A percentile compares a stretch with the other conserved stretches of the same genome.
Evolutionary conservation across 2,329 filamentous ascomycete genomes (phyloP).

Genomic region (Harringtonia aguacate): DNA sequence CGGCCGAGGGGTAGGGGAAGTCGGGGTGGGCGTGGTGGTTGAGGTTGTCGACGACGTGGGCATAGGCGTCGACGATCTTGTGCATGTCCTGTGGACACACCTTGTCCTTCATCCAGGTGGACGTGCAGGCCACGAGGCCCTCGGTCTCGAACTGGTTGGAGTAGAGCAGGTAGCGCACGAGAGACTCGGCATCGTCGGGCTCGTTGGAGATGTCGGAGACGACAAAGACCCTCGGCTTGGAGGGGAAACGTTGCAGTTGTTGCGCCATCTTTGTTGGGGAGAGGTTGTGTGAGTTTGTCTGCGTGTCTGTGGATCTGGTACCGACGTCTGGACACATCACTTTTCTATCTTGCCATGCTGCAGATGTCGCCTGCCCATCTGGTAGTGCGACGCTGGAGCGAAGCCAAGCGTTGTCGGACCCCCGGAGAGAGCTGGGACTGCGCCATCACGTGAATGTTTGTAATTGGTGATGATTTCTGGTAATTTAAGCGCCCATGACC

Average conservation of each 20-base stretch:
- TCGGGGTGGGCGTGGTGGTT: slow-evolving; percentile 31
- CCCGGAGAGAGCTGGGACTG: too few species aligned
- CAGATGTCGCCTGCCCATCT: too few species aligned
- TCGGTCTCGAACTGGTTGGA: slow-evolving; percentile 34
- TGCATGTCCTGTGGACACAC: slow-evolving; percentile 30
- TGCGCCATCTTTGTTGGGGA: not conserved
- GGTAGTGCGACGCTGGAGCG: too few species aligned
- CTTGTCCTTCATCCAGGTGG: slow-evolving; percentile 31
- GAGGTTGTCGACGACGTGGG: slow-evolving; percentile 32
- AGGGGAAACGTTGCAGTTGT: slow-evolving; percentile 3
- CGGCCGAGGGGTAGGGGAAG: slow-evolving; percentile 21
- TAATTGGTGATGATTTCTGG: too few species aligned
- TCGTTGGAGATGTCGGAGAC: slow-evolving; percentile 34
- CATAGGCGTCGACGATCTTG: slow-evolving; percentile 32
- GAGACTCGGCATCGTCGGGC: slow-evolving; percentile 32
- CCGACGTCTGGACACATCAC: too few species aligned
- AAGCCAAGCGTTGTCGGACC: too few species aligned
- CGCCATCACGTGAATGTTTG: too few species aligned
- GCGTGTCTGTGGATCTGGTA: too few species aligned
- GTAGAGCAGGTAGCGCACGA: slow-evolving; percentile 33
- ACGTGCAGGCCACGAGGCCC: slow-evolving; percentile 33
- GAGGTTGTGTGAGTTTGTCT: not conserved
- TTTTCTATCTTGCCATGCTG: too few species aligned
- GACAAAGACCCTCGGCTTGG: slow-evolving; percentile 26
- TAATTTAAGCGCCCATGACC: too few species aligned